Evolutionary conservation across 2,329 filamentous ascomycete species (phyloP).

Genomic region (Pseudogymnoascus sp.): DNA sequence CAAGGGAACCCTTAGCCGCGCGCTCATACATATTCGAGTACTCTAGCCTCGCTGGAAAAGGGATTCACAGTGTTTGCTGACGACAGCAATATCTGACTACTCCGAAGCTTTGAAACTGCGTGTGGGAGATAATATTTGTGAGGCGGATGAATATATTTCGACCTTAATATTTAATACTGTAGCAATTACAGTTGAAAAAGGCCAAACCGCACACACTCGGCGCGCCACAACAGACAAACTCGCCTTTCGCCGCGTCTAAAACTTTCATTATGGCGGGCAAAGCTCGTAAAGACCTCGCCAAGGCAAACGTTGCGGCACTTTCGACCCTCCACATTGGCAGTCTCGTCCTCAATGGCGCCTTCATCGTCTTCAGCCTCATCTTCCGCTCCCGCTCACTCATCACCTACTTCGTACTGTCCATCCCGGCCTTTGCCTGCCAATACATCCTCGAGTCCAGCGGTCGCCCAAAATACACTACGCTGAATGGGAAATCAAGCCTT

Average conservation of each 20-base stretch:
- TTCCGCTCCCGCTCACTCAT: conserved; percentile 55
- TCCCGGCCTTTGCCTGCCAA: conserved; percentile 70
- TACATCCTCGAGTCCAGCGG: conserved; percentile 78
- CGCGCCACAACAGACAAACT: not conserved
- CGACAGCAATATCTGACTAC: not conserved
- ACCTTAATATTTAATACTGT: not conserved
- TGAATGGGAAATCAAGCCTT: conserved; percentile 41
- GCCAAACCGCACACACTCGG: not conserved
- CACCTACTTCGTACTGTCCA: conserved; percentile 62
- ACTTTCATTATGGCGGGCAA: not conserved
- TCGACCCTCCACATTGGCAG: conserved; percentile 75
- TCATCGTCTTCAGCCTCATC: conserved; percentile 58
- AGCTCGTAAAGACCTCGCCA: conserved; percentile 44
- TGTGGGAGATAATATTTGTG: not conserved
- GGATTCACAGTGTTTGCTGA: not conserved
- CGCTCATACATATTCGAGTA: no score
- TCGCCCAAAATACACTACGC: conserved; percentile 62
- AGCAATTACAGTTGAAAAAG: not conserved
- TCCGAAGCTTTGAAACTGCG: not conserved
- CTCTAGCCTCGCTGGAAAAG: conserved; percentile 5
- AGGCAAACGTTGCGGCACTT: conserved; percentile 67
- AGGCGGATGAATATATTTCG: not conserved
- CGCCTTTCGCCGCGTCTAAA: not conserved
- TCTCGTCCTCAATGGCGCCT: conserved; percentile 61
- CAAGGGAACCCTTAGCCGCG: conserved; percentile 2